phyloP scores from a whole-genome alignment of 768 basidiomycete genomes.

The Lentinula edodes region DNA sequence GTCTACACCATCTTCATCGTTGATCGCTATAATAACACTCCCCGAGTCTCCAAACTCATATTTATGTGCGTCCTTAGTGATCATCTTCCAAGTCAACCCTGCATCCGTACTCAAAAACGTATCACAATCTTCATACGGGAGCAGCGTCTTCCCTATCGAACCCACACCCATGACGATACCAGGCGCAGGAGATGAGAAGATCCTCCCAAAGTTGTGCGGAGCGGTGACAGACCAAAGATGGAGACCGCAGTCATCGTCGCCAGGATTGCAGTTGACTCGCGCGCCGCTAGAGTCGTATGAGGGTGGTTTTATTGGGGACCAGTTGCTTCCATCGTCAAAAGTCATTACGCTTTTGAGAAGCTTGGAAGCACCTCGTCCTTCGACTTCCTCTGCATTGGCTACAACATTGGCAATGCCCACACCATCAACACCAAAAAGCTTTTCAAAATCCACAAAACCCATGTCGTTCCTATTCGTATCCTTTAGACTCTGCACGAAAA shows the following conservation, averaged over 20 bases:
- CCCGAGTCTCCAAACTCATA: slow-evolving; percentile 95
- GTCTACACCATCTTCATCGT: slow-evolving; percentile 78
- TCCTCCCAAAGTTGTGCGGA: slow-evolving; percentile 89
- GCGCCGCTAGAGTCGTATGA: slow-evolving; percentile 53
- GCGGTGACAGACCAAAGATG: slow-evolving; percentile 91
- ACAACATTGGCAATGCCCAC: slow-evolving; percentile 90
- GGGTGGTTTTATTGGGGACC: slow-evolving; percentile 60
- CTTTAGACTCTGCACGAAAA: slow-evolving; percentile 84
- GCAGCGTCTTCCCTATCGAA: slow-evolving; percentile 64
- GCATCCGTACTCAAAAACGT: slow-evolving; percentile 92
- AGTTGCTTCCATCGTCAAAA: slow-evolving; percentile 86
- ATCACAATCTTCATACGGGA: slow-evolving; percentile 79
- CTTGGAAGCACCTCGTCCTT: slow-evolving; percentile 63
- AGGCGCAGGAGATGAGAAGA: slow-evolving; percentile 93
- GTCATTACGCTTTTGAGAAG: slow-evolving; percentile 76
- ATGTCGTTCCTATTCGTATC: slow-evolving; percentile 87
- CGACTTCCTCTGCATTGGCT: slow-evolving; percentile 78
- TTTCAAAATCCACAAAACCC: slow-evolving; percentile 94
- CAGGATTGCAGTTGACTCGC: slow-evolving; percentile 55
- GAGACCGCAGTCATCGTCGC: slow-evolving; percentile 67
- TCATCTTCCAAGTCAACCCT: slow-evolving; percentile 83
- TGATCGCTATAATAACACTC: slow-evolving; percentile 72
- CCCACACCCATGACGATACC: slow-evolving; percentile 98
- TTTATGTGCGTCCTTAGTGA: slow-evolving; percentile 71
- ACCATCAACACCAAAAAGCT: slow-evolving; percentile 79